These are phyloP conservation scores for Septoria linicola DNA, from an alignment of 2,329 filamentous ascomycete genomes.

Conservation along the genomic window DNA sequence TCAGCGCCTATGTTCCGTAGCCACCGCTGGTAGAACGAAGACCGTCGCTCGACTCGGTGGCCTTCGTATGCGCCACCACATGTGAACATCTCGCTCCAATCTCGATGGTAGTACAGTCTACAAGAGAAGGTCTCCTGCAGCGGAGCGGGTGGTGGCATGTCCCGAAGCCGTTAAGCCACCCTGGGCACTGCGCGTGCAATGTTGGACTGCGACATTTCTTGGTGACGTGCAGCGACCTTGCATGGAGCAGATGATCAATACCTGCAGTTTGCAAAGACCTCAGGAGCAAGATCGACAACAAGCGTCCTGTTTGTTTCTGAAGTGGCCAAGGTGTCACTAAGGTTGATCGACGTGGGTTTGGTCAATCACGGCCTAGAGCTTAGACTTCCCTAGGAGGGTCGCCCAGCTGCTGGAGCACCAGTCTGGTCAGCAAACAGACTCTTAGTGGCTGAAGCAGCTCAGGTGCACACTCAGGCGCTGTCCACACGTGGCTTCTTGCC, in stretches of 20 bases:
- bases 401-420: background rate
- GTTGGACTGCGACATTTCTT: background rate
- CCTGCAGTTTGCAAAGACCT: no score
- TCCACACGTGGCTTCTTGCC: conserved; percentile 23
- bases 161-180: conserved; percentile 13
- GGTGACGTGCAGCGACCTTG: background rate
- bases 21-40: no score
- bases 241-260: conserved; percentile 10
- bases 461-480: background rate
- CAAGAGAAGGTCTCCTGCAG: conserved; percentile 18
- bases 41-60: no score
- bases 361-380: background rate
- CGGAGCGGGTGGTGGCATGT: conserved; percentile 11
- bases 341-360: no score
- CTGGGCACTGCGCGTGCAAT: conserved; percentile 2
- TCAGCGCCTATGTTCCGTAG: no score
- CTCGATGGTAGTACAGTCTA: background rate
- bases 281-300: background rate
- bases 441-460: background rate
- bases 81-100: background rate
- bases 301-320: background rate
- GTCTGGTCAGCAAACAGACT: conserved; percentile 9
- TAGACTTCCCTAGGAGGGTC: background rate
- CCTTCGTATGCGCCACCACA: background rate
- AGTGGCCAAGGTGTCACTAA: no score